Percentiles rank a stretch among this genome's conserved stretches.
Conservation (phyloP, 257 asterid species). For the Asclepias syriaca region DNA sequence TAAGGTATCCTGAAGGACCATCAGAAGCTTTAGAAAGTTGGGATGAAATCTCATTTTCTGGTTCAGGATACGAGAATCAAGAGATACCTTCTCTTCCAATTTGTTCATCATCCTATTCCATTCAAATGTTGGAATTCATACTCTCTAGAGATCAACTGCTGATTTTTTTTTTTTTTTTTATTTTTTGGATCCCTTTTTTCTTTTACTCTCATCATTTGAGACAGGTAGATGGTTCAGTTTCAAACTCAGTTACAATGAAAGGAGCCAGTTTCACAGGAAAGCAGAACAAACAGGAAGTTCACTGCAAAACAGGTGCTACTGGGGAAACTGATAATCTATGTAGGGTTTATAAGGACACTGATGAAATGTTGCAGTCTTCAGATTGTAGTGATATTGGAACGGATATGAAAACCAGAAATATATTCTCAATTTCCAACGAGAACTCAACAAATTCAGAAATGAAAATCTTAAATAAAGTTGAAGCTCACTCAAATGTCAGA, state of each 20-base stretch:
- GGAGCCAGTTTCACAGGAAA: slow-evolving; percentile 16
- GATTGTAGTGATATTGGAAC: background rate
- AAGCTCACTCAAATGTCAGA: slow-evolving; percentile 28
- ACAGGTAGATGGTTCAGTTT: slow-evolving; percentile 27
- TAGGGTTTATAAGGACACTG: slow-evolving; percentile 80
- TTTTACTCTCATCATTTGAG: slow-evolving; percentile 9
- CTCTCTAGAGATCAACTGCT: background rate
- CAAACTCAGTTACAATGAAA: background rate
- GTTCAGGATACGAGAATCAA: background rate
- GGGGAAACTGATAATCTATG: slow-evolving; percentile 74
- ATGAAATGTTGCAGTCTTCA: slow-evolving; percentile 37
- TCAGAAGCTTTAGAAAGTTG: background rate
- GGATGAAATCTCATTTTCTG: background rate
- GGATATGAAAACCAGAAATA: background rate
- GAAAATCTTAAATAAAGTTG: slow-evolving; percentile 30
- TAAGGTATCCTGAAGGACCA: background rate
- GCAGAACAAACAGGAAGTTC: slow-evolving; percentile 47
- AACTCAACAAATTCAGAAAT: slow-evolving; percentile 59
- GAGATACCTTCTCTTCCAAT: background rate
- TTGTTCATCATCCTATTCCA: background rate
- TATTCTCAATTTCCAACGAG: slow-evolving; percentile 18
- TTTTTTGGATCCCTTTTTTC: too few species aligned
- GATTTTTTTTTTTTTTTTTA: background rate
- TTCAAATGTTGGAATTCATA: background rate
- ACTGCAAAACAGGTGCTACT: slow-evolving; percentile 65